Base-by-base conservation (phyloP, 2,329 filamentous ascomycete species). In the Colletotrichum cereale region DNA sequence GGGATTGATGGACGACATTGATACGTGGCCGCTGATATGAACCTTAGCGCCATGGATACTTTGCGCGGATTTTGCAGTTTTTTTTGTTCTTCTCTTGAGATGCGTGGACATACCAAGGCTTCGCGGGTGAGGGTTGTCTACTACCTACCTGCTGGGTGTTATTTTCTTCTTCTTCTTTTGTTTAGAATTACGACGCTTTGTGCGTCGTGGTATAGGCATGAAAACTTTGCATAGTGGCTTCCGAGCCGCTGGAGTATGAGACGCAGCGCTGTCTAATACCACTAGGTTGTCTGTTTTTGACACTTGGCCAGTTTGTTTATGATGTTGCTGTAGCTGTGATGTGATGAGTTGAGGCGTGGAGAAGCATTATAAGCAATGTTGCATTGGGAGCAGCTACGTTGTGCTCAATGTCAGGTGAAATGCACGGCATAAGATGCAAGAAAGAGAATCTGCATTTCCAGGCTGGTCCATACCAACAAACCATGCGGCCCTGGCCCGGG, bases 41-140 rank as follows among this genome's bases (percentile, higher is more conserved):
- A 74, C 73, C 73, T 73, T 67, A 73, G 73, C 71, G 53, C 73
- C 72, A 73, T 73, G 70, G 71, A 69, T 72, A 73, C 64, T 72
- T 42, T 57, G 70, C 61, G 67, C 40, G 50, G 36, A 66, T 58
- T 71, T 62, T 66, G 66, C 62, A 62, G 40, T 71, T 71, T 71
- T 71, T 71, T 21, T 56, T 72, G 48, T 62, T 72, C 21, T 44
- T 68, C 58, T 71, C n/a, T 40, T 71, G 52, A 71, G 26, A 69
- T 62, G 58, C 69, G 65, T 69, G 69, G 65, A 60, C 65, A 70
- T 67, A 67, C 47, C 67, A 67, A 26, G 58, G 38, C 60, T 58
- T 65, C 26, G 38, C 36, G 50, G 14, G 14, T 29, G 16, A 36
- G 34, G 0, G 14, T 26, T 26, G 50, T 38, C 16, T 42, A 21